Percentiles rank a stretch among this genome's conserved stretches.
phyloP scores from a whole-genome alignment of 2,329 filamentous ascomycete species.

The Paecilomyces fulvus region DNA sequence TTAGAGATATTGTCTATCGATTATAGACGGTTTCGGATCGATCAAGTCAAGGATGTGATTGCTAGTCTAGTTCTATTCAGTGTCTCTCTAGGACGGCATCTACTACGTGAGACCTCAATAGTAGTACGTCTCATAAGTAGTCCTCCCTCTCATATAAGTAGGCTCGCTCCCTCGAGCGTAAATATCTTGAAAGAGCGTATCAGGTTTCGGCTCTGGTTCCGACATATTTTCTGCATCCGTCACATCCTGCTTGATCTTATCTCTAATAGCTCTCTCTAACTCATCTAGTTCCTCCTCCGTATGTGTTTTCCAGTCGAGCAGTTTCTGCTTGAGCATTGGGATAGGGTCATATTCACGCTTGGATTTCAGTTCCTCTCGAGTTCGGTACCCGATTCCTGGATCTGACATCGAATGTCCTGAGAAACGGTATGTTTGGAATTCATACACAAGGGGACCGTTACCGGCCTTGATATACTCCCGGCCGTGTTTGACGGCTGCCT shows the following conservation, averaged over 20 bases:
- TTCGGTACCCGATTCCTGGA: slow-evolving; percentile 92
- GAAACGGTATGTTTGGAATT: slow-evolving; percentile 96
- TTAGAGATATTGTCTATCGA: not conserved
- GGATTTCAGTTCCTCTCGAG: slow-evolving; percentile 92
- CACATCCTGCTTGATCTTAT: slow-evolving; percentile 74
- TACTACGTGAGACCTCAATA: slow-evolving; percentile 22
- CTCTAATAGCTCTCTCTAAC: slow-evolving; percentile 81
- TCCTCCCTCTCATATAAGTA: slow-evolving; percentile 70
- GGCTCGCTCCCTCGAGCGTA: slow-evolving; percentile 78
- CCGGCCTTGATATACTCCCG: slow-evolving; percentile 70
- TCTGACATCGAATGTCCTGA: slow-evolving; percentile 98
- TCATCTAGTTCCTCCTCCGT: slow-evolving; percentile 84
- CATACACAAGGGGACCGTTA: slow-evolving; percentile 83
- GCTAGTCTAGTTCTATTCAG: not conserved
- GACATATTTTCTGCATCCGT: slow-evolving; percentile 77
- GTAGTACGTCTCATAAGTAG: slow-evolving; percentile 78
- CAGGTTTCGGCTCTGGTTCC: slow-evolving; percentile 61
- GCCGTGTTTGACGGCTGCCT: slow-evolving; percentile 81
- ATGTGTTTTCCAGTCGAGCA: slow-evolving; percentile 80
- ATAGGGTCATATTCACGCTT: slow-evolving; percentile 96
- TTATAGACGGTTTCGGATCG: not conserved
- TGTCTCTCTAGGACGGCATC: not conserved
- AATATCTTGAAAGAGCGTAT: slow-evolving; percentile 87
- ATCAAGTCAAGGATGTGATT: not conserved
- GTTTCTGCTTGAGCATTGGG: slow-evolving; percentile 85